Evolutionary conservation across 2,329 filamentous ascomycete genomes (phyloP).

Genomic region (Ophiostoma sp.): DNA sequence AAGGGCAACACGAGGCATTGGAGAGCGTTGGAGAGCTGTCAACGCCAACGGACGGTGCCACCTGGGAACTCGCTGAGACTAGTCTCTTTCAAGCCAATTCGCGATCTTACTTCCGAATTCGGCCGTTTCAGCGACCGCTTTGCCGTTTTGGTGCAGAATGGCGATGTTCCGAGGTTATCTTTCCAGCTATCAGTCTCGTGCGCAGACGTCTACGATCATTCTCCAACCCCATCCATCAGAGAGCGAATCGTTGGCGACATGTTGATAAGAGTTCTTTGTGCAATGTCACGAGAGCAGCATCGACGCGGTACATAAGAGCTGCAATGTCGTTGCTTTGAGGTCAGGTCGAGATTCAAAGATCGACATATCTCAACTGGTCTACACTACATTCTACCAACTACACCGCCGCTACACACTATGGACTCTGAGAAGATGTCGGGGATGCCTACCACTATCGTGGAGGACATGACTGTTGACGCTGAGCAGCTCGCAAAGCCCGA

Average conservation of each 20-base stretch:
- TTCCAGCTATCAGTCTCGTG: not conserved
- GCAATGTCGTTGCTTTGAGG: not conserved
- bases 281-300: not conserved
- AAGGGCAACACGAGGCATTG: not conserved
- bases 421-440: not conserved
- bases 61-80: not conserved
- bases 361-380: not conserved
- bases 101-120: not conserved
- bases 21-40: not conserved
- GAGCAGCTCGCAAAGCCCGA: not conserved
- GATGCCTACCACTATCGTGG: not conserved
- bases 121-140: not conserved
- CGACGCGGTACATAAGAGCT: not conserved
- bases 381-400: not conserved
- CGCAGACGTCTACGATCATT: not conserved
- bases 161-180: not conserved
- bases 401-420: not conserved
- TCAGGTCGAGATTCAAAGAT: not conserved
- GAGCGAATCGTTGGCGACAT: not conserved
- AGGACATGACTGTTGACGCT: not conserved
- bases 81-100: conserved; percentile 1
- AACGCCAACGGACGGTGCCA: not conserved
- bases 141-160: not conserved
- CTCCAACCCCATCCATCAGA: not conserved
- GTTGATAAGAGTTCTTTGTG: not conserved